A percentile compares a stretch with the other conserved stretches of the same genome.
Evolutionary conservation across 352 stramenopile genomes (phyloP).

Genomic region (Globisporangium takayamanum): DNA sequence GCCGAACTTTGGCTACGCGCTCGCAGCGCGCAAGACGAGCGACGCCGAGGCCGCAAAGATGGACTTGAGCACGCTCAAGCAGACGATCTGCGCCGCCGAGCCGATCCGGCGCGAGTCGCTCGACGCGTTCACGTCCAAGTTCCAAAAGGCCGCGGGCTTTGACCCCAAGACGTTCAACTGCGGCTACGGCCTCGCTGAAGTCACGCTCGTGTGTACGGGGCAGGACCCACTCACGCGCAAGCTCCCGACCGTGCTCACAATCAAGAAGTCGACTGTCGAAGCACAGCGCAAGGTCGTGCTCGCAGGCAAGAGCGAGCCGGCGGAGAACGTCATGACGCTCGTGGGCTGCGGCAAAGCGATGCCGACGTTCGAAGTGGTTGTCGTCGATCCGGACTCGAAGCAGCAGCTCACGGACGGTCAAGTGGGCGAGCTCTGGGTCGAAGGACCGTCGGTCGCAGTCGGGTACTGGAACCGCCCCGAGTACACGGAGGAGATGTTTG

Average conservation of each 20-base stretch:
- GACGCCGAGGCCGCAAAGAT: conserved; percentile 51
- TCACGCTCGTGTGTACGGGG: conserved; percentile 74
- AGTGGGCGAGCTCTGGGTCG: conserved; percentile 92
- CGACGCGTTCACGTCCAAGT: conserved; percentile 67
- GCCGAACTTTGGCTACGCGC: conserved; percentile 76
- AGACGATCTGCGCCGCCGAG: conserved; percentile 75
- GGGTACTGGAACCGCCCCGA: conserved; percentile 73
- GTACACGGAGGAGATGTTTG: conserved; percentile 69
- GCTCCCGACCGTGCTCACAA: conserved; percentile 48
- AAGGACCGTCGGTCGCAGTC: conserved; percentile 63
- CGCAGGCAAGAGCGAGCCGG: conserved; percentile 20
- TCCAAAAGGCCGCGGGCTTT: conserved; percentile 42
- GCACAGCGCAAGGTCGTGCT: conserved; percentile 38
- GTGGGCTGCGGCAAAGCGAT: conserved; percentile 80
- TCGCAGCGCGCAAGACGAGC: conserved; percentile 67
- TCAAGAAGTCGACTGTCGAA: conserved; percentile 64
- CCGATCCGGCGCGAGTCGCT: conserved; percentile 75
- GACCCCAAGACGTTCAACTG: conserved; percentile 74
- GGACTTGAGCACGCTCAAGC: conserved; percentile 61
- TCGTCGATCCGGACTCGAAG: conserved; percentile 64
- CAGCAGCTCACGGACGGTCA: conserved; percentile 38
- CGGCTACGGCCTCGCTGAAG: conserved; percentile 74
- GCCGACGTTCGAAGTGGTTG: conserved; percentile 58
- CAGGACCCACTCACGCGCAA: conserved; percentile 48
- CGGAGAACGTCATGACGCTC: conserved; percentile 43